Base-by-base conservation (phyloP, 2,329 filamentous ascomycete species). In the Gliomastix tumulicola region DNA sequence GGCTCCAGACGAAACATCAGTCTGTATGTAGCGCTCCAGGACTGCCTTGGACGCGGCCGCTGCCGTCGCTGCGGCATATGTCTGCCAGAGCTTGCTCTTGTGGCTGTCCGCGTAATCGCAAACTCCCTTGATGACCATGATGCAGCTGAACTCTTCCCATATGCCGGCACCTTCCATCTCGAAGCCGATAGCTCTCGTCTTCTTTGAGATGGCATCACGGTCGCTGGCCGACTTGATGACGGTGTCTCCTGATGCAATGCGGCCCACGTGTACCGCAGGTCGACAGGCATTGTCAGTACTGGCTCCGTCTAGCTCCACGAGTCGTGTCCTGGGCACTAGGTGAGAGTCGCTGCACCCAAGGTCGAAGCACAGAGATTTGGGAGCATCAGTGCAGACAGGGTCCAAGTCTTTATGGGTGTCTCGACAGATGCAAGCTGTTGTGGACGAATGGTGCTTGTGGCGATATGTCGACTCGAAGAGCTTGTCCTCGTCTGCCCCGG, bases 71-170 rank as follows among this genome's bases (percentile, higher is more conserved):
- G 63, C 57, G 1, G 62, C 60, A 45, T 59, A 66, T 3, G 41
- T 16, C 35, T 65, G 59, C 61, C 60, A 66, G 2, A 13, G 37
- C 17, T 44, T 44, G 13, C 42, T 41, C 25, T 47, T 46, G 9
- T 49, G 43, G 15, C 39, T 38, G 6, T 52, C 48, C 0, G 48
- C 48, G 21, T 51, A 51, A 21, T 66, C 54, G 21, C 55, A 61
- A 0, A 63, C 54, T 2, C 62, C 60, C 10, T 62, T 60, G 18
- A 63, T 55, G 27, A 67, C 55, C 0, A 60, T 44, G 2, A 66
- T 39, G 5, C 57, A 61, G 0, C 9, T 25, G n/a, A 63, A 34
- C 0, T 47, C 42, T 2, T 56, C 49, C 48, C 48, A 59, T 0
- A 49, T 28, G 0, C 58, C 59, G 2, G 56, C 55, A 0, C 50